phyloP scores from a whole-genome alignment of 352 stramenopile species.

The Paralagenidium karlingii region DNA sequence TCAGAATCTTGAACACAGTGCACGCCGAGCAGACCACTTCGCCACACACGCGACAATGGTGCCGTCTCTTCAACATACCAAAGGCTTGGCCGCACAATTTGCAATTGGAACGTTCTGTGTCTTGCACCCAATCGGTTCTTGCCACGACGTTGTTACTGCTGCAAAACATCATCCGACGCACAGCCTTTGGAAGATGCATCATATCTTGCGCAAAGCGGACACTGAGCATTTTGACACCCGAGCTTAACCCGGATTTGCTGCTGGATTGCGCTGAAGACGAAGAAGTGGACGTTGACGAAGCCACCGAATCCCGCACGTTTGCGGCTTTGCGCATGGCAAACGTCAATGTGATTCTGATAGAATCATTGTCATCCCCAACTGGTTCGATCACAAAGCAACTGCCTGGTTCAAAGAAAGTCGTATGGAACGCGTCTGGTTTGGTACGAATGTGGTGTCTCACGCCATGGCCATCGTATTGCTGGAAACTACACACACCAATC shows the following conservation, averaged over 20 bases:
- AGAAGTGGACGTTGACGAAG: too few relatives aligned
- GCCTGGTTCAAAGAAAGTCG: conserved; percentile 70
- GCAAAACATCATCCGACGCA: conserved; percentile 66
- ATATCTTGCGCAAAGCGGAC: conserved; percentile 49
- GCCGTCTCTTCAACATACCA: conserved; percentile 62
- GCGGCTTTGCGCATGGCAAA: conserved; percentile 71
- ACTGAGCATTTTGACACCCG: conserved; percentile 50
- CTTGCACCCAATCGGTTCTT: conserved; percentile 72
- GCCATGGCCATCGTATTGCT: conserved; percentile 69
- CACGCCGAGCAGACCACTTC: conserved; percentile 77
- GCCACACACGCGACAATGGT: conserved; percentile 79
- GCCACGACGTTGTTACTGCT: conserved; percentile 36
- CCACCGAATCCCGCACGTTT: too few relatives aligned
- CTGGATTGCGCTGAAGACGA: too few relatives aligned
- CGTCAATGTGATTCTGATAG: conserved; percentile 51
- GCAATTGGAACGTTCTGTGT: conserved; percentile 64
- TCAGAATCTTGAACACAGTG: conserved; percentile 57
- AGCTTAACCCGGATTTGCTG: conserved; percentile 46
- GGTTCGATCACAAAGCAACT: too few relatives aligned
- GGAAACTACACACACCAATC: conserved; percentile 59
- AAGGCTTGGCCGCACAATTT: conserved; percentile 72
- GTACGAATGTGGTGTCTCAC: conserved; percentile 59
- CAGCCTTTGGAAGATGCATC: conserved; percentile 31
- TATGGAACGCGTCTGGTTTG: conserved; percentile 60
- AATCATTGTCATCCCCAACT: too few relatives aligned